Evolutionary conservation across 2,329 filamentous ascomycete species (phyloP), one percentile per base, ranked within the genome.

Genomic region (Sporothrix variecibatus): DNA sequence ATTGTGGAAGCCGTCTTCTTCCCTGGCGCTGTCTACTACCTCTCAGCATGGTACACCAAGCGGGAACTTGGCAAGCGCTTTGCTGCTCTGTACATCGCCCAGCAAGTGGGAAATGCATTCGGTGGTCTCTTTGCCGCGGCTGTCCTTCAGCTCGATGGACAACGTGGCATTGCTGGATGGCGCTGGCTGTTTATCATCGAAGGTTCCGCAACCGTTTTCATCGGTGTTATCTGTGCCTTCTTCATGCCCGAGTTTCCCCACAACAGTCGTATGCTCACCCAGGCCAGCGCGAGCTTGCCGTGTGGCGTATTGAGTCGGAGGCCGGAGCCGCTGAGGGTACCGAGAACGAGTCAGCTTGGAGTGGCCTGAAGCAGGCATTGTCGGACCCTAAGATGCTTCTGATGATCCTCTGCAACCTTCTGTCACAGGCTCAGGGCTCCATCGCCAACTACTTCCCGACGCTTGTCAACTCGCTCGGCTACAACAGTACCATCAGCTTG

Each of bases 81-180:
- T 4, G 81, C 81, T 0, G 79, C 79, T 15, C 78, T 84, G 2
- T 84, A 82, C 75, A 81, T 90, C 88, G 81, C 92, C 88, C 85
- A 85, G 91, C 76, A 91, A 94, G 78, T 93, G 5, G 80, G 80
- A 12, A 81, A 80, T n/a, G 87, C 86, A 1, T 88, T 88, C 75
- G 85, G 85, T 0, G 86, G 86, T 3, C 78, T 88, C 0, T 79
- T 88, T 7, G 86, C 85, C 40, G 86, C 85, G 1, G 85, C 83
- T 4, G 85, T 87, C 23, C 83, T 85, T 2, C 82, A 82, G 9
- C 80, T 88, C 12, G 82, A 87, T 43, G 84, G 84, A 1, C 79
- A 79, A 2, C 82, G 83, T 65, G 85, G 86, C 1, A 82, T 88
- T 20, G 79, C 81, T 1, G 86, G 86, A 1, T 88, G 86, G 87